Percentiles rank a stretch among this genome's conserved stretches.
These are phyloP conservation scores for Pythium chondricola DNA, from an alignment of 352 stramenopile genomes.

Conservation along the genomic window DNA sequence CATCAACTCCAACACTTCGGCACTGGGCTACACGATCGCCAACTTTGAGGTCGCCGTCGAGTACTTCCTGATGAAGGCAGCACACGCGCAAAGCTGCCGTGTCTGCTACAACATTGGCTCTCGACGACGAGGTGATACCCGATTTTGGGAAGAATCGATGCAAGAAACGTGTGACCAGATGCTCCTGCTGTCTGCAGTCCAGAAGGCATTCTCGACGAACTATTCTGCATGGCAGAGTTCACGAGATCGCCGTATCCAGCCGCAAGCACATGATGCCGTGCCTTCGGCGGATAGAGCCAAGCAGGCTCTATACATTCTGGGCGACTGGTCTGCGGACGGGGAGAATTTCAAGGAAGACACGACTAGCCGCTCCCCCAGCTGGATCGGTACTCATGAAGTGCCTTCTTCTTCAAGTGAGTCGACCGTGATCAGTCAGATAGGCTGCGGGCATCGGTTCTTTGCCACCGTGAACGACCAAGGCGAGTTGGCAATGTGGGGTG, in stretches of 20 bases:
- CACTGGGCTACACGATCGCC: constrained; percentile 68
- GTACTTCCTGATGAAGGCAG: constrained; percentile 57
- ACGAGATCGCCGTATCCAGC: background rate
- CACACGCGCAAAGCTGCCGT: constrained; percentile 17
- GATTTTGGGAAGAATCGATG: constrained; percentile 9
- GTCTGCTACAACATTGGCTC: constrained; percentile 19
- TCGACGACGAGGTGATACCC: background rate
- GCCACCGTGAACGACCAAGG: constrained; percentile 36
- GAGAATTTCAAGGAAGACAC: background rate
- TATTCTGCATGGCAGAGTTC: constrained; percentile 3
- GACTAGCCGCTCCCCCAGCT: background rate
- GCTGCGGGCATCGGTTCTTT: constrained; percentile 54
- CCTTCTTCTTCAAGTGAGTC: too few relatives aligned
- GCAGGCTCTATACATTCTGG: constrained; percentile 31
- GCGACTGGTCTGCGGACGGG: constrained; percentile 34
- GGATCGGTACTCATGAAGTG: constrained; percentile 11
- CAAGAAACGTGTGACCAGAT: constrained; percentile 14
- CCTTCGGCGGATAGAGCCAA: background rate
- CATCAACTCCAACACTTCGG: constrained; percentile 78
- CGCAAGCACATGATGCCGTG: too few relatives aligned
- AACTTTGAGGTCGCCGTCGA: constrained; percentile 79
- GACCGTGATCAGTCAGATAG: constrained; percentile 37
- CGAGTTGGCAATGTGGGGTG: constrained; percentile 50
- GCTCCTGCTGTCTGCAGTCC: constrained; percentile 9
- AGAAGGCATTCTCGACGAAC: constrained; percentile 16